Conservation (phyloP, 345 rosid genomes). For the Populus nigra region DNA sequence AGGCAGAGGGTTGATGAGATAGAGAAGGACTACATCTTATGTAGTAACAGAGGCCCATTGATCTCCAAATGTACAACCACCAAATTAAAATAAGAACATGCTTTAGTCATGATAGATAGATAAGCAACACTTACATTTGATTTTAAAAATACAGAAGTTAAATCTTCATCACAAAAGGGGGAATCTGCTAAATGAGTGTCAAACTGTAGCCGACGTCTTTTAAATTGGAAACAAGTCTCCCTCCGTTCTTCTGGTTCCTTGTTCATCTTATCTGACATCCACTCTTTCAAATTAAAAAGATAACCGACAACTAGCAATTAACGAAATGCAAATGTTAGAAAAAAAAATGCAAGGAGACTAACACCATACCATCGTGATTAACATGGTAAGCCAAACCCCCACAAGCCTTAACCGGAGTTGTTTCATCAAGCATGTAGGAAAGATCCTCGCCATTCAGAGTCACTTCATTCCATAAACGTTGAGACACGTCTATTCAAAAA, state of each 20-base stretch:
- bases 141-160: slow-evolving; percentile 61
- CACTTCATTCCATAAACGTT: slow-evolving; percentile 51
- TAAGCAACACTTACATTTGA: slow-evolving; percentile 50
- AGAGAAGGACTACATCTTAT: neutral
- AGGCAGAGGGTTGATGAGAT: neutral
- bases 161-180: slow-evolving; percentile 55
- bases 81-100: neutral
- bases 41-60: neutral
- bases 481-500: slow-evolving; percentile 26
- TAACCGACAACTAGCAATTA: neutral
- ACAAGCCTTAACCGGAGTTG: slow-evolving; percentile 87
- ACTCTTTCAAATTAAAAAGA: slow-evolving; percentile 16
- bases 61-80: neutral
- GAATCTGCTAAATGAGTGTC: slow-evolving; percentile 51
- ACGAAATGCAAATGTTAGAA: neutral
- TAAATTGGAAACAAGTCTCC: slow-evolving; percentile 55
- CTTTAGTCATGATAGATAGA: neutral
- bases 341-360: neutral
- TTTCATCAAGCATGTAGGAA: slow-evolving; percentile 73
- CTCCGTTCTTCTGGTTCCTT: slow-evolving; percentile 49
- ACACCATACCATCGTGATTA: slow-evolving; percentile 38
- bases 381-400: slow-evolving; percentile 61
- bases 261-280: slow-evolving; percentile 42
- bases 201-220: slow-evolving; percentile 92
- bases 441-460: slow-evolving; percentile 69